Conservation (phyloP, 139 green algal genomes). For the Chlamydomonas schloesseri region DNA sequence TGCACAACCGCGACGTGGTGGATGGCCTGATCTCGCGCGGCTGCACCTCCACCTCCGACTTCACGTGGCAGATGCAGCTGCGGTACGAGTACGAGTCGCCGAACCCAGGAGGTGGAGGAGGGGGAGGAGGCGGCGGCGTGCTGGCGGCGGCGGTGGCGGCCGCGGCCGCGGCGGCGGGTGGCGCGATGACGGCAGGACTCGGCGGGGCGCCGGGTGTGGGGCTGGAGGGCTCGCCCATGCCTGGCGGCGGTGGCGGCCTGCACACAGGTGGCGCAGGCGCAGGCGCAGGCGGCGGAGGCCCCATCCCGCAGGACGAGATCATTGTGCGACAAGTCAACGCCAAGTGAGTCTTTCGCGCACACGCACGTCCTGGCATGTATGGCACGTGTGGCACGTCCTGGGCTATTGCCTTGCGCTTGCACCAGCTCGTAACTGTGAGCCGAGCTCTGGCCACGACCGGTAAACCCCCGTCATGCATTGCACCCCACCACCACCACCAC, state of each 20-base stretch:
- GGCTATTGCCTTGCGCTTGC: too few relatives aligned
- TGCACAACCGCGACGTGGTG: constrained; percentile 82
- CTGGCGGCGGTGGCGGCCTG: too few relatives aligned
- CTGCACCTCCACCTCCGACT: constrained; percentile 56
- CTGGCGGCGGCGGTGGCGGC: neutral
- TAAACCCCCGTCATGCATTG: too few relatives aligned
- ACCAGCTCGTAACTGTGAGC: too few relatives aligned
- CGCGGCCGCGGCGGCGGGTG: neutral
- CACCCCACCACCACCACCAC: too few relatives aligned
- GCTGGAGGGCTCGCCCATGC: too few relatives aligned
- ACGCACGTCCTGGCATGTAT: too few relatives aligned
- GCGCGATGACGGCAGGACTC: neutral
- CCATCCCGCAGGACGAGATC: constrained; percentile 18
- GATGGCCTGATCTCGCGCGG: constrained; percentile 63
- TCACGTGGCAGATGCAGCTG: constrained; percentile 87
- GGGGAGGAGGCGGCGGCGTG: neutral
- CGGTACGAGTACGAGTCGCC: constrained; percentile 41
- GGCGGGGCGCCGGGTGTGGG: too few relatives aligned
- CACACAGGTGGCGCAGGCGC: neutral
- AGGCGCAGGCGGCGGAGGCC: neutral
- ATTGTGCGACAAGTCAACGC: constrained; percentile 28
- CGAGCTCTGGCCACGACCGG: too few relatives aligned
- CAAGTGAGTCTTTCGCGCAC: too few relatives aligned
- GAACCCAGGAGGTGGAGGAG: neutral
- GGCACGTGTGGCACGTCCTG: too few relatives aligned